These are phyloP conservation scores for Trichosporon sp. DNA, from an alignment of 1,284 basidiomycete species.

Conservation along the genomic window DNA sequence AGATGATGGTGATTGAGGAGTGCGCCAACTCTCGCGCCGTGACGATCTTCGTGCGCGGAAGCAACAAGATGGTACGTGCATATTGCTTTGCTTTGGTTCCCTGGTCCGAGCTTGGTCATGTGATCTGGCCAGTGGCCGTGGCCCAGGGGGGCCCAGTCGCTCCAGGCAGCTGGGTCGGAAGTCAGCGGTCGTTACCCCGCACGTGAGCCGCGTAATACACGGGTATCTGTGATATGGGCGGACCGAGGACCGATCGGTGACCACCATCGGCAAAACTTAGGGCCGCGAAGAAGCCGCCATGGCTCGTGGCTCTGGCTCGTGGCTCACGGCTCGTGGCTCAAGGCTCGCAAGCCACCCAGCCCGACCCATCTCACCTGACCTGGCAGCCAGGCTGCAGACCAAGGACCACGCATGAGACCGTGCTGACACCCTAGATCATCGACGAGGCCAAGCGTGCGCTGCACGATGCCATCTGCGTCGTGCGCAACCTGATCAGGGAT, in stretches of 20 bases:
- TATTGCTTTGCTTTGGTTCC: too few relatives aligned
- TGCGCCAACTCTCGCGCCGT: conserved; percentile 95
- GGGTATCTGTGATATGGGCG: neutral
- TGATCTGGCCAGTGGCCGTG: conserved; percentile 2
- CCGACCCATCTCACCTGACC: neutral
- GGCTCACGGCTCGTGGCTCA: too few relatives aligned
- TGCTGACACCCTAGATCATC: conserved; percentile 64
- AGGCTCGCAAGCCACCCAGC: neutral
- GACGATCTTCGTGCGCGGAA: conserved; percentile 93
- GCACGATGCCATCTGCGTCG: conserved; percentile 95
- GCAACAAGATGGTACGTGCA: conserved; percentile 87
- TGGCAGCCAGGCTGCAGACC: neutral
- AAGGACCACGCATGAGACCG: neutral
- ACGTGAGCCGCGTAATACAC: neutral
- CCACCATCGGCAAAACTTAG: neutral
- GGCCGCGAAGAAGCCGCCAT: neutral
- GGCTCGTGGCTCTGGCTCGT: too few relatives aligned
- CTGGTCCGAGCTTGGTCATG: neutral
- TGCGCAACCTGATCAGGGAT: conserved; percentile 90
- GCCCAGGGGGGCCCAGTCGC: neutral
- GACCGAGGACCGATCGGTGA: neutral
- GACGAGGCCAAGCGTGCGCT: conserved; percentile 97
- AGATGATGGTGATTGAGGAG: conserved; percentile 98
- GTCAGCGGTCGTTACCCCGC: conserved; percentile 1
- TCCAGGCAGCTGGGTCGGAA: neutral